Base-by-base conservation (phyloP, 192 early-diverging fungal species). In the Geranomyces variabilis region DNA sequence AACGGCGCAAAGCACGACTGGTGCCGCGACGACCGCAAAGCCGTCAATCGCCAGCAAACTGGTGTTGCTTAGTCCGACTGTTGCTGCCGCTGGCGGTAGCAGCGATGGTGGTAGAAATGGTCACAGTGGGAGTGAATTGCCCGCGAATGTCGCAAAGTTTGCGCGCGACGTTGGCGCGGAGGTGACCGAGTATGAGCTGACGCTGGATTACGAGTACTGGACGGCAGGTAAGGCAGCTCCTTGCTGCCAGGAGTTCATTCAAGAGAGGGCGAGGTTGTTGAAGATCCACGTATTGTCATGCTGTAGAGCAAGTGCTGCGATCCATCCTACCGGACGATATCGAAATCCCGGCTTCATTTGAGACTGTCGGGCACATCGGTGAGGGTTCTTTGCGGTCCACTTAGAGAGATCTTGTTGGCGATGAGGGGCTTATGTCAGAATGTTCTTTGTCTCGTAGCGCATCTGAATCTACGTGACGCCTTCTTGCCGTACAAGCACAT, bases 401-500 rank as follows among this genome's bases (percentile, higher is more conserved):
- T 10, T 41, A 41, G 10, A 41, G 5, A 7, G 10, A 41, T 41
- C 3, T 10, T 10, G 36, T 7, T 41, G 10, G 36, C 10, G 36
- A 41, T 41, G 36, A 41, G n/a, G n/a, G n/a, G n/a, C n/a, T n/a
- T n/a, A n/a, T n/a, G n/a, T n/a, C n/a, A n/a, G n/a, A n/a, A n/a
- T n/a, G n/a, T n/a, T 10, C 36, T 55, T 31, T 26, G 8, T 8
- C 29, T 60, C 4, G 7, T 53, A 92, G 93, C 96, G 1, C 98
- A 99, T 71, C 88, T 99, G 85, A 99, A 99, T 77, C 75, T 99
- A 55, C 89, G 95, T 48, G 92, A 94, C 28, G 89, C 96, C 76
- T 91, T 90, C 47, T 76, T 91, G 10, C 95, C 94, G 13, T 99
- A 91, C 84, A 96, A 96, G 74, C 65, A 79, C 12, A 71, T 99